Percentiles rank a stretch among this genome's conserved stretches.
Evolutionary conservation across 805 yeast species (phyloP).

Genomic region (Starmerella vaccinii): DNA sequence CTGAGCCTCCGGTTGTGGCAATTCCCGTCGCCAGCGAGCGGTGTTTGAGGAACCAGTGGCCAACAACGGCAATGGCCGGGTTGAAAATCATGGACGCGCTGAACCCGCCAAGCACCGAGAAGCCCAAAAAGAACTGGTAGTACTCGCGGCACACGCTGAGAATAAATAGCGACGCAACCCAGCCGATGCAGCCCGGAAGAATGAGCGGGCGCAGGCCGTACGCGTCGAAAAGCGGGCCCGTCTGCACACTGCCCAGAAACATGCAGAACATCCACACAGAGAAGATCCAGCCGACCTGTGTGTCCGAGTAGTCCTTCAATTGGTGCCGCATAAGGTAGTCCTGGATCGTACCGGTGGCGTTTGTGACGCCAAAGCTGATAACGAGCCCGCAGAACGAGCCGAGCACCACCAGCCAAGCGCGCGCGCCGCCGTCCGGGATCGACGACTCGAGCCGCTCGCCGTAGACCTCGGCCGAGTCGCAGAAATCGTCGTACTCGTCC

Average conservation of each 20-base stretch:
- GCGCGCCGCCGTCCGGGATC: conserved; percentile 44
- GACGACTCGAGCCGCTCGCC: conserved; percentile 3
- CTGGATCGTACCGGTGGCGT: conserved; percentile 58
- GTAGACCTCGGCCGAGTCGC: not conserved
- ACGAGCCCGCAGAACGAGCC: conserved; percentile 51
- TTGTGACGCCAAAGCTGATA: conserved; percentile 54
- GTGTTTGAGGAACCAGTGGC: conserved; percentile 51
- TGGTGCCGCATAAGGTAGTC: conserved; percentile 50
- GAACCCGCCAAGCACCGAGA: conserved; percentile 45
- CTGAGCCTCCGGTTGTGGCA: conserved; percentile 54
- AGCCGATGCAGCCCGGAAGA: conserved; percentile 37
- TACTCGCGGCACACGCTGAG: conserved; percentile 41
- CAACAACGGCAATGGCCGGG: conserved; percentile 45
- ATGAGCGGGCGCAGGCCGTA: conserved; percentile 44
- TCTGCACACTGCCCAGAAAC: conserved; percentile 41
- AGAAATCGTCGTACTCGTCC: not conserved
- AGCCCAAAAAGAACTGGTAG: conserved; percentile 52
- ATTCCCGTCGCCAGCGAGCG: conserved; percentile 54
- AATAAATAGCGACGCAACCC: conserved; percentile 43
- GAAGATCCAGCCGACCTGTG: conserved; percentile 62
- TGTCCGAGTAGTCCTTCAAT: conserved; percentile 37
- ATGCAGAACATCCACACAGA: conserved; percentile 33
- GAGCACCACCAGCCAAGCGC: conserved; percentile 45
- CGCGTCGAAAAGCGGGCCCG: conserved; percentile 47
- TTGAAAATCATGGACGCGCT: conserved; percentile 37